A percentile compares a stretch with the other conserved stretches of the same genome.
Conservation (phyloP, 192 early-diverging fungal species). For the Entophlyctis luteolus region DNA sequence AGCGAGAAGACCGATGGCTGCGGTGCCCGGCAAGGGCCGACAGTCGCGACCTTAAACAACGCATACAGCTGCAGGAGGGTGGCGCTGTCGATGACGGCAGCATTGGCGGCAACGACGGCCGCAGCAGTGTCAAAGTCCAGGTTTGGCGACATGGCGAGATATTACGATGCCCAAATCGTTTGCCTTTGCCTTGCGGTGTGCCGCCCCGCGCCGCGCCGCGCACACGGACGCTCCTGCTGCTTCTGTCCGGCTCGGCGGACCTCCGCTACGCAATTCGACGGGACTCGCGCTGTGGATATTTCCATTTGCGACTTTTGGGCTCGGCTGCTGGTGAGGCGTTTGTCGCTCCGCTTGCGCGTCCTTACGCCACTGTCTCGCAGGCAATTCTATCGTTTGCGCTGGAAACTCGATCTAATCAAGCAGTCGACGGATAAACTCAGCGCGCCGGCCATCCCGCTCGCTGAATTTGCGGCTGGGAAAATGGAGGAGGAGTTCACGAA, state of each 20-base stretch:
- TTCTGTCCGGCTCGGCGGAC: no score
- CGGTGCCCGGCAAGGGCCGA: conserved; percentile 34
- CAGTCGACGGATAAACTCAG: conserved; percentile 58
- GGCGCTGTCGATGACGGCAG: not conserved
- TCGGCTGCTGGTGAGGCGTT: conserved; percentile 13
- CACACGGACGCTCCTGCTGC: no score
- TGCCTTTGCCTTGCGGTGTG: no score
- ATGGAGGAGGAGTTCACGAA: conserved; percentile 63
- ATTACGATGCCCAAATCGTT: no score
- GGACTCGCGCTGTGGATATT: conserved; percentile 22
- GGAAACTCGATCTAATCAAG: conserved; percentile 83
- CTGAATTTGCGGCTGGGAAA: not conserved
- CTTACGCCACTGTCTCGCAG: conserved; percentile 35
- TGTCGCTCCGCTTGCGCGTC: not conserved
- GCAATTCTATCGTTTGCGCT: conserved; percentile 83
- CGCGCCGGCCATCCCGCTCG: conserved; percentile 60
- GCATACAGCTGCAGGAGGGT: conserved; percentile 37
- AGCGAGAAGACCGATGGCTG: conserved; percentile 35
- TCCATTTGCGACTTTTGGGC: conserved; percentile 23
- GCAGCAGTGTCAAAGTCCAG: not conserved
- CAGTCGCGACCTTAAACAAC: conserved; percentile 40
- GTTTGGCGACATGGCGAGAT: no score
- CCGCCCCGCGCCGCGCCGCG: no score
- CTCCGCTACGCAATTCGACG: no score
- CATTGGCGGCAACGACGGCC: not conserved